Evolutionary conservation across 345 rosid species (phyloP).

Genomic region (Linum trigynum): DNA sequence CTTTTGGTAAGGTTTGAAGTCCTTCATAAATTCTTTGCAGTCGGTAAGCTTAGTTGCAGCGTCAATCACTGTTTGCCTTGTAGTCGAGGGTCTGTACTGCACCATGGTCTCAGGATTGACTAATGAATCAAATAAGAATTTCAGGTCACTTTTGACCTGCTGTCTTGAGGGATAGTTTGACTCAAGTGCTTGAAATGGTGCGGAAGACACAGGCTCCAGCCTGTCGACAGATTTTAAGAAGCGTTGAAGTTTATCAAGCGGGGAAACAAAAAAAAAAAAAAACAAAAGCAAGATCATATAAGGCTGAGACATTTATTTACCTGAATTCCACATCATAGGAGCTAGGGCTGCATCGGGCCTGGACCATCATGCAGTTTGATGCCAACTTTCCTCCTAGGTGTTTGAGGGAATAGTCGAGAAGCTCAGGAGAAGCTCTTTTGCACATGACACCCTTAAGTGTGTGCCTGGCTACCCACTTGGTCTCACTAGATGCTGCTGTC

Average conservation of each 20-base stretch:
- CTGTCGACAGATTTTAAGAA: slow-evolving; percentile 16
- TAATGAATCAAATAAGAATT: slow-evolving; percentile 41
- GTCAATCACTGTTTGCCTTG: slow-evolving; percentile 29
- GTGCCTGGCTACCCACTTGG: slow-evolving; percentile 42
- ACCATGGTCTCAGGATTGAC: slow-evolving; percentile 37
- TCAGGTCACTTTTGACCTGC: slow-evolving; percentile 41
- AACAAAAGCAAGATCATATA: neutral
- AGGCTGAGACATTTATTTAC: slow-evolving; percentile 17
- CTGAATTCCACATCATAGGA: slow-evolving; percentile 49
- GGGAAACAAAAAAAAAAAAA: neutral
- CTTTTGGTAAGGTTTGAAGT: slow-evolving; percentile 20
- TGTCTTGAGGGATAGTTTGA: slow-evolving; percentile 32
- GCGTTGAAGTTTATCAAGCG: neutral
- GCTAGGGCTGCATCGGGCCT: slow-evolving; percentile 27
- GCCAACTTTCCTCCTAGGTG: slow-evolving; percentile 38
- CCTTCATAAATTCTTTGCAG: slow-evolving; percentile 67
- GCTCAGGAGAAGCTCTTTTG: slow-evolving; percentile 44
- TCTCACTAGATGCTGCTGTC: slow-evolving; percentile 24
- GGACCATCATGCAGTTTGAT: slow-evolving; percentile 36
- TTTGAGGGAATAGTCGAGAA: slow-evolving; percentile 58
- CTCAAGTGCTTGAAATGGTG: slow-evolving; percentile 18
- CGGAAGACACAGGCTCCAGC: slow-evolving; percentile 25
- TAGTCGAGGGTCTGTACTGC: slow-evolving; percentile 25
- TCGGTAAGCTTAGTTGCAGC: slow-evolving; percentile 55
- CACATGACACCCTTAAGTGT: slow-evolving; percentile 49